A percentile compares a stretch with the other conserved stretches of the same genome.
These are phyloP conservation scores for Penicillium griseofulvum DNA, from an alignment of 2,329 filamentous ascomycete genomes.

Conservation along the genomic window DNA sequence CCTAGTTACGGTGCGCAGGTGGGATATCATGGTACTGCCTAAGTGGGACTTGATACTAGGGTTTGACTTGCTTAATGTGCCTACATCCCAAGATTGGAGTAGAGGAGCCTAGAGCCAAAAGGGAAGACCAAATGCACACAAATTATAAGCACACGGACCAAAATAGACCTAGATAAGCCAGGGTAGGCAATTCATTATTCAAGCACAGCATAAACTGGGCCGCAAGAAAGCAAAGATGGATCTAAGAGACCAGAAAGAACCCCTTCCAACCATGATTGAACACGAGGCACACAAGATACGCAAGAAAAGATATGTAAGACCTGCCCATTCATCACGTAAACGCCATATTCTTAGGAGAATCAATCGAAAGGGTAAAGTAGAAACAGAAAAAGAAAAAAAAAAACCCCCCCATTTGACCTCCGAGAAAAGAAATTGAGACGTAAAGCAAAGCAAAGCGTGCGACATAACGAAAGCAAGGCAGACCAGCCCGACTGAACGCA, in stretches of 20 bases:
- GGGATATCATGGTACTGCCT: neutral
- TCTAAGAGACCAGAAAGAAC: neutral
- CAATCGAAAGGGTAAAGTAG: constrained; percentile 1
- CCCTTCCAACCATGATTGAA: neutral
- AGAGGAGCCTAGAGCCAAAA: too few relatives aligned
- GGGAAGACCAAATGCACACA: too few relatives aligned
- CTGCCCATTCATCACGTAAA: constrained; percentile 4
- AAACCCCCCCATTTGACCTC: constrained; percentile 1
- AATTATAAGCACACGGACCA: neutral
- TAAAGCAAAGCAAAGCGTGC: neutral
- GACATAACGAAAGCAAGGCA: neutral
- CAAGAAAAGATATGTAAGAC: constrained; percentile 3
- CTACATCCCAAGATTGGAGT: neutral
- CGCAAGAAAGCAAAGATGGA: neutral
- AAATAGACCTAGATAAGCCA: neutral
- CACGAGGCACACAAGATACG: neutral
- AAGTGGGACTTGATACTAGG: neutral
- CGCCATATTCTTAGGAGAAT: constrained; percentile 6
- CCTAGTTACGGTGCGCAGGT: neutral
- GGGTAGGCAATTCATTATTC: constrained; percentile 4
- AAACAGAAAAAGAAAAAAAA: neutral
- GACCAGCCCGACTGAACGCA: neutral
- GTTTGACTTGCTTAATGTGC: neutral
- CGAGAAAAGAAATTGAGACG: neutral
- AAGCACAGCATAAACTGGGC: neutral